These are phyloP conservation scores for Arachis stenosperma DNA, from an alignment of 306 rosid species.

Conservation along the genomic window DNA sequence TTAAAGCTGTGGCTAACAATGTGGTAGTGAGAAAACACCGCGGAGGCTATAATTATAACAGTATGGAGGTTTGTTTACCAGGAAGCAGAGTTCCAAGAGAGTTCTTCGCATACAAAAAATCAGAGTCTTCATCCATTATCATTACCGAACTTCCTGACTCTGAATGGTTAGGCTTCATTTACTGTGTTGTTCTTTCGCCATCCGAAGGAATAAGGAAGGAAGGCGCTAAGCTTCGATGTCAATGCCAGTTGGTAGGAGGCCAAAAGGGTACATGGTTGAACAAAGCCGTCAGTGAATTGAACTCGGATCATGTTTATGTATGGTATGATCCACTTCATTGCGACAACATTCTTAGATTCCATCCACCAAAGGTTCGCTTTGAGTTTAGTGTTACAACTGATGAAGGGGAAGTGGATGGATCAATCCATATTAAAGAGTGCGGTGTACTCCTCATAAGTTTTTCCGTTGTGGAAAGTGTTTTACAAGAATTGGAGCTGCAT, in stretches of 20 bases:
- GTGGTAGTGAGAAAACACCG: neutral
- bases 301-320: constrained; percentile 16
- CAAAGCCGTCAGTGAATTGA: neutral
- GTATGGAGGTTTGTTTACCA: constrained; percentile 24
- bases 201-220: neutral
- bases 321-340: constrained; percentile 35
- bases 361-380: constrained; percentile 16
- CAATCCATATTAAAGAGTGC: constrained; percentile 25
- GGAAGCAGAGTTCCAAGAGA: neutral
- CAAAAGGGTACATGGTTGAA: neutral
- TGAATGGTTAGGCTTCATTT: neutral
- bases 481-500: neutral
- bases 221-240: neutral
- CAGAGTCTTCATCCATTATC: neutral
- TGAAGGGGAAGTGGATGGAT: constrained; percentile 2
- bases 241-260: neutral
- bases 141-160: neutral
- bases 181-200: neutral
- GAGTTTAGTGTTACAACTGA: constrained; percentile 18
- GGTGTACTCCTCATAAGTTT: constrained; percentile 2
- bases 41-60: neutral
- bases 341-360: neutral
- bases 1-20: constrained; percentile 2
- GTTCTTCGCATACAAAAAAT: neutral
- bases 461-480: neutral